Evolutionary conservation across 1,139 yeast species (phyloP).

Genomic region (Kodamaea arcana): DNA sequence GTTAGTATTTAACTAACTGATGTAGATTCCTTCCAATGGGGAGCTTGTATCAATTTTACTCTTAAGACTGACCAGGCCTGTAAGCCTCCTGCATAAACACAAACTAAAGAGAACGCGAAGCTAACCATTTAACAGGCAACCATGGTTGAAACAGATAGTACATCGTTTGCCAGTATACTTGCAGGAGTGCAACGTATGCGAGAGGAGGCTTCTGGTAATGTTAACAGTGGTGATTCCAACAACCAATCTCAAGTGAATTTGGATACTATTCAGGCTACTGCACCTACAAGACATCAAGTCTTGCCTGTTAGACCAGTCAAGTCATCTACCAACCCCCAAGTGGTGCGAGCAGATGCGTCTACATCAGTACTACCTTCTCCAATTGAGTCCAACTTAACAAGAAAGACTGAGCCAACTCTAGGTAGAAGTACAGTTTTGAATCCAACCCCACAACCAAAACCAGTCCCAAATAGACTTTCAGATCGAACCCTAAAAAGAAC

Average conservation of each 20-base stretch:
- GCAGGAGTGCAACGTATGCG: constrained; percentile 58
- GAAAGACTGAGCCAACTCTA: neutral
- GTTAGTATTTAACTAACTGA: no score
- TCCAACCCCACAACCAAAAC: neutral
- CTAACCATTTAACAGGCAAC: no score
- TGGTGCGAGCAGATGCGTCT: neutral
- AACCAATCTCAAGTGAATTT: neutral
- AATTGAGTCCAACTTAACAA: neutral
- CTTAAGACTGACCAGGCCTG: no score
- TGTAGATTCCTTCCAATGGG: no score
- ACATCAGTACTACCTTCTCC: neutral
- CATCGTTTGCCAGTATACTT: constrained; percentile 60
- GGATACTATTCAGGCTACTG: neutral
- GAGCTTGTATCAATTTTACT: no score
- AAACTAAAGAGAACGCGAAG: no score
- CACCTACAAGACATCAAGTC: neutral
- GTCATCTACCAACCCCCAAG: neutral
- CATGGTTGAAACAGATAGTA: constrained; percentile 1
- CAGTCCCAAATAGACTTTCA: neutral
- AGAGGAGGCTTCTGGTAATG: constrained; percentile 22
- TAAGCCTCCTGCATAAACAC: no score
- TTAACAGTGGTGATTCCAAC: neutral
- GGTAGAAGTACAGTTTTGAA: neutral
- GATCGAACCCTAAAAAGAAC: constrained; percentile 2
- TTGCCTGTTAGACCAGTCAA: constrained; percentile 1